Evolutionary conservation across 345 rosid species (phyloP), one percentile per base, ranked within the genome.

Genomic region (Lepidium sativum): DNA sequence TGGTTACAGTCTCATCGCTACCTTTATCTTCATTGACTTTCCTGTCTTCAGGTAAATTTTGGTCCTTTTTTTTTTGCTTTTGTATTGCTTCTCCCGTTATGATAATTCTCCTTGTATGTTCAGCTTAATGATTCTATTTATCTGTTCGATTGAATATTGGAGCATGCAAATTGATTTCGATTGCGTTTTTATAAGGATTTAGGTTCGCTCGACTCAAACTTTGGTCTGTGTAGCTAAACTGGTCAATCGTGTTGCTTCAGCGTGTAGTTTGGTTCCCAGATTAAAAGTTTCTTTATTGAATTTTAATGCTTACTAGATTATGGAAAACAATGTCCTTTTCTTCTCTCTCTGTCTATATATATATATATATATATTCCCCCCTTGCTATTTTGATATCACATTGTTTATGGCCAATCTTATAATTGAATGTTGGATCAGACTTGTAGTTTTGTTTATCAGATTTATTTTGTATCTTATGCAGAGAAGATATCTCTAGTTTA

Each of bases 401-500:
- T 29, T 35, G 58, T 51, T 16, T 27, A 6, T 32, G 1, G 10
- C 54, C 25, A 59, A 11, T 27, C 34, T 39, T 5, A 6, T 15
- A 41, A 27, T 41, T 37, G 2, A 37, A 11, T 50, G 7, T 38
- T 37, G 58, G 9, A 67, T 12, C 14, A 37, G 25, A 29, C 4
- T 49, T 44, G 27, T 25, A 8, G 8, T 1, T 47, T 40, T 16
- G 9, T 50, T 38, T 37, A 49, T 43, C 21, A 41, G 57, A 6
- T 18, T 20, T 54, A 37, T 38, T 18, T 4, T 37, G 9, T 64
- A 2, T 40, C 15, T 39, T 60, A 13, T 59, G 59, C 73, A 71
- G 70, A 49, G 48, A 56, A 64, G 59, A 27, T 47, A 43, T 35
- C 55, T 61, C 31, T 39, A 72, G 33, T 37, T 56, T 39, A 14